These are phyloP conservation scores for Dacryopinax spathularia DNA, from an alignment of 768 basidiomycete genomes.

Conservation along the genomic window DNA sequence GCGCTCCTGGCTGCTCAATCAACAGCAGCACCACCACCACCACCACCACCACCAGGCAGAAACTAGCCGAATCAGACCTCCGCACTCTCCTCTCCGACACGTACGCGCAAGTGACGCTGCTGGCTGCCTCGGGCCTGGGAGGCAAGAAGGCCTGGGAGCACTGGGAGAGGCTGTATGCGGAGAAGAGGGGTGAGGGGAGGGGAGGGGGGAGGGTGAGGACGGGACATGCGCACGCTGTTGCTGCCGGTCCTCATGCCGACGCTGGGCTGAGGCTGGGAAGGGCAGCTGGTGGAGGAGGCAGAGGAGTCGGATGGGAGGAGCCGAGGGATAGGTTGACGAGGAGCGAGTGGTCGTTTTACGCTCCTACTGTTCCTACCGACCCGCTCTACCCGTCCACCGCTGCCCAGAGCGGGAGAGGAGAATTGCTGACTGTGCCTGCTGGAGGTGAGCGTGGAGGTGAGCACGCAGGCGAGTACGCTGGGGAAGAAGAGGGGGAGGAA, in stretches of 20 bases:
- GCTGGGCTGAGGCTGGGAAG: neutral
- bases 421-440: neutral
- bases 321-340: neutral
- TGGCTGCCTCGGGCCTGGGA: neutral
- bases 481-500: neutral
- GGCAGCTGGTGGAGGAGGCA: neutral
- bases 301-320: neutral
- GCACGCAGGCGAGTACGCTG: too few relatives aligned
- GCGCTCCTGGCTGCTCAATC: neutral
- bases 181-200: neutral
- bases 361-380: too few relatives aligned
- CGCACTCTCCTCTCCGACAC: neutral
- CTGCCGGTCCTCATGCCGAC: too few relatives aligned
- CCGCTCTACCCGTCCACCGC: too few relatives aligned
- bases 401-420: neutral
- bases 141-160: neutral
- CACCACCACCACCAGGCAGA: neutral
- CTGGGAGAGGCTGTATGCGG: neutral
- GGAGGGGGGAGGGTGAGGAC: neutral
- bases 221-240: too few relatives aligned
- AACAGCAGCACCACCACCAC: neutral
- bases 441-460: neutral
- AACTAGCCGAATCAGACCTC: neutral
- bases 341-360: neutral
- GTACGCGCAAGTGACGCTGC: neutral